These are phyloP conservation scores for Tuber melanosporum DNA, from an alignment of 495 filamentous ascomycete genomes.

Conservation along the genomic window DNA sequence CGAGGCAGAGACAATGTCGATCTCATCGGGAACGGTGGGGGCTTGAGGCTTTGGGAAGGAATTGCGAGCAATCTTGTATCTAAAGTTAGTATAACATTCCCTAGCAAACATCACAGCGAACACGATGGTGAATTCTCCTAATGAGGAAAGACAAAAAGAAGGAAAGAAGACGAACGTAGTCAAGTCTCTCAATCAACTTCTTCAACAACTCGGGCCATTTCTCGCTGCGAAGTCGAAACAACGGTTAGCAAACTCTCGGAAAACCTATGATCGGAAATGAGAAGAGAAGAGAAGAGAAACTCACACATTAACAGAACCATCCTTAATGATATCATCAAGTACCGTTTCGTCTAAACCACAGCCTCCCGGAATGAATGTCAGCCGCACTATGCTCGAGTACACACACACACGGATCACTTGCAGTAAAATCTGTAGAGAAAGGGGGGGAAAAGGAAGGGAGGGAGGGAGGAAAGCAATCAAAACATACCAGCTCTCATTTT, in stretches of 20 bases:
- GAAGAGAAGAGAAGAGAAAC: slow-evolving; percentile 1
- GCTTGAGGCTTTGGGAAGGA: slow-evolving; percentile 25
- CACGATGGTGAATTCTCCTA: background rate
- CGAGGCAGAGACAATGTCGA: slow-evolving; percentile 9
- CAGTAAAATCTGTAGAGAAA: slow-evolving; percentile 1
- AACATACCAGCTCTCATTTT: slow-evolving; percentile 3
- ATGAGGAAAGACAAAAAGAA: background rate
- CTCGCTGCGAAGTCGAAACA: slow-evolving; percentile 14
- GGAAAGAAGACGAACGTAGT: slow-evolving; percentile 21
- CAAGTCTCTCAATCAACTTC: slow-evolving; percentile 31
- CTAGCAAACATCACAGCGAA: background rate
- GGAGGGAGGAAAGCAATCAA: background rate
- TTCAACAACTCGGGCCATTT: slow-evolving; percentile 39
- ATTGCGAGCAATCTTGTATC: slow-evolving; percentile 29
- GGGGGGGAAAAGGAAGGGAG: background rate
- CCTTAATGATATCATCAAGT: slow-evolving; percentile 38
- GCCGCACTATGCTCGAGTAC: background rate
- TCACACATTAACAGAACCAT: slow-evolving; percentile 36
- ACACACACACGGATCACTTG: background rate
- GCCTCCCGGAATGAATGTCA: background rate
- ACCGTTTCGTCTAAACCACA: slow-evolving; percentile 29
- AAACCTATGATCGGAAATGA: background rate
- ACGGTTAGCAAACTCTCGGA: slow-evolving; percentile 1
- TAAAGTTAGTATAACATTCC: slow-evolving; percentile 7
- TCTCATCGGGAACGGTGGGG: background rate